Evolutionary conservation across 169 alveolate genomes (phyloP).

Genomic region (Cryptosporidium viatorum): DNA sequence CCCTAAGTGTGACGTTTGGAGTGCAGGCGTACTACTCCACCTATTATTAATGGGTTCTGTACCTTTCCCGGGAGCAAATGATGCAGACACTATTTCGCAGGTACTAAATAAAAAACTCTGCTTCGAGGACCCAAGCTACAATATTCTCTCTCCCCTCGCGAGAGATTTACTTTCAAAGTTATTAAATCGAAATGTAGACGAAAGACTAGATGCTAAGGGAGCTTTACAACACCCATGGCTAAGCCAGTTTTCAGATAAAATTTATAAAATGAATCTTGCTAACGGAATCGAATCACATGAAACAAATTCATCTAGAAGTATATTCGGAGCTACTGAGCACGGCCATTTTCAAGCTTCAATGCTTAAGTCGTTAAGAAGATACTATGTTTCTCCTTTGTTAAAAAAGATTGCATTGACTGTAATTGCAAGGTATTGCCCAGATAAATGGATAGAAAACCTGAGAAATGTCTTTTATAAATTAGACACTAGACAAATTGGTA

Average conservation of each 20-base stretch:
- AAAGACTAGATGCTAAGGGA: conserved; percentile 61
- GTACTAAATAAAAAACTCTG: conserved; percentile 26
- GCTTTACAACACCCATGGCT: conserved; percentile 77
- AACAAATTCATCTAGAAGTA: not conserved
- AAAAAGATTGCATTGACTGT: conserved; percentile 62
- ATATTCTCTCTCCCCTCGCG: conserved; percentile 67
- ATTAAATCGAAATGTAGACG: conserved; percentile 49
- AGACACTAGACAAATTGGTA: conserved; percentile 52
- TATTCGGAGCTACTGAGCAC: conserved; percentile 1
- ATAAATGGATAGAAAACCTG: conserved; percentile 54
- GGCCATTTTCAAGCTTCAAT: conserved; percentile 10
- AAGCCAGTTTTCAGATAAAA: conserved; percentile 19
- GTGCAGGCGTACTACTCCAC: conserved; percentile 82
- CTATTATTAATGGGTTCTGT: conserved; percentile 80
- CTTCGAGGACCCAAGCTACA: conserved; percentile 39
- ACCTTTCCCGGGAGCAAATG: conserved; percentile 82
- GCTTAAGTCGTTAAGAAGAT: conserved; percentile 48
- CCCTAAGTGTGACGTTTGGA: conserved; percentile 84
- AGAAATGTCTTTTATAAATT: conserved; percentile 53
- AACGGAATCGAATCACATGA: not conserved
- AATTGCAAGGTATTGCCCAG: conserved; percentile 70
- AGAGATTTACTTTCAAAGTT: conserved; percentile 77
- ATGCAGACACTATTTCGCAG: conserved; percentile 68
- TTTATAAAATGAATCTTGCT: not conserved
- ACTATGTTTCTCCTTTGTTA: conserved; percentile 47